Evolutionary conservation across 2,329 filamentous ascomycete genomes (phyloP).

Genomic region (Sphaerostilbella broomeana): DNA sequence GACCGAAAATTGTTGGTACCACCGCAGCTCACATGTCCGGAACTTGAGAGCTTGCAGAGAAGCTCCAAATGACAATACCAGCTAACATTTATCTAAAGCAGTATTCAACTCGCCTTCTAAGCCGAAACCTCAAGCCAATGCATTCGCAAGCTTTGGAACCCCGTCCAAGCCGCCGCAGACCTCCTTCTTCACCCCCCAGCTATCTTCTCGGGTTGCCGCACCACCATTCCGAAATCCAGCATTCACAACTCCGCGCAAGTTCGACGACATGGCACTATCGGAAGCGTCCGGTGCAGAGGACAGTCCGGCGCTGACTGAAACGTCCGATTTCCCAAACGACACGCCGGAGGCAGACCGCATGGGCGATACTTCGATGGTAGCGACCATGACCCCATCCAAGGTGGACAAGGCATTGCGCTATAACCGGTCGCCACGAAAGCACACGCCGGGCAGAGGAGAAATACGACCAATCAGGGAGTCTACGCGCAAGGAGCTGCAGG

Average conservation of each 20-base stretch:
- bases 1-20: conserved; percentile 36
- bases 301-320: conserved; percentile 53
- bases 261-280: conserved; percentile 47
- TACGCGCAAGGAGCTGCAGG: conserved; percentile 19
- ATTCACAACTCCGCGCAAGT: conserved; percentile 56
- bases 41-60: too few species aligned
- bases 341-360: conserved; percentile 46
- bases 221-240: conserved; percentile 56
- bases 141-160: conserved; percentile 32
- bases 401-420: conserved; percentile 42
- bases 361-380: conserved; percentile 35
- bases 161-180: conserved; percentile 39
- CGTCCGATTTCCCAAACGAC: conserved; percentile 45
- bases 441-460: conserved; percentile 56
- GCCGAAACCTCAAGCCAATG: conserved; percentile 26
- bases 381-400: conserved; percentile 40
- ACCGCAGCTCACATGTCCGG: too few species aligned
- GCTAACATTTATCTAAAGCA: conserved; percentile 12
- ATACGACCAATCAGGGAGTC: conserved; percentile 43
- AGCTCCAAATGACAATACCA: conserved; percentile 4
- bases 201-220: conserved; percentile 37
- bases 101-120: conserved; percentile 35
- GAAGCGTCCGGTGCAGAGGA: conserved; percentile 53
- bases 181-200: conserved; percentile 40
- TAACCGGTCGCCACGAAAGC: conserved; percentile 36